These are phyloP conservation scores for Cetraspora pellucida DNA, from an alignment of 192 early-diverging fungal species.

Conservation along the genomic window DNA sequence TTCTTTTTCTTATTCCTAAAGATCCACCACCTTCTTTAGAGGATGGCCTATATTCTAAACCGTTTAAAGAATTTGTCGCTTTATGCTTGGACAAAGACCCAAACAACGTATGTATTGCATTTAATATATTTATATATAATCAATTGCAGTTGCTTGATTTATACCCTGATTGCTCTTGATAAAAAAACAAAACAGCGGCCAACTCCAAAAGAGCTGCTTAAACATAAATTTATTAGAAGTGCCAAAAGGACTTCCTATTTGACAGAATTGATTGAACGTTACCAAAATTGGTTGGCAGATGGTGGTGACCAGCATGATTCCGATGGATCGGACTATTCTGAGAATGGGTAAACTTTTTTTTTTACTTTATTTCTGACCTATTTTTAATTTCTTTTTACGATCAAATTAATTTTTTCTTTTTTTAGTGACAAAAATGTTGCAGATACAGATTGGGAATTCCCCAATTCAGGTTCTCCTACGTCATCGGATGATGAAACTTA, in stretches of 20 bases:
- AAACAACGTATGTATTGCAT: slow-evolving; percentile 50
- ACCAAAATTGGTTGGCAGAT: slow-evolving; percentile 76
- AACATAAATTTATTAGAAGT: slow-evolving; percentile 83
- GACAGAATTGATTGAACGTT: slow-evolving; percentile 80
- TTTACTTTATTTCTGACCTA: neutral
- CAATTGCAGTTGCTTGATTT: neutral
- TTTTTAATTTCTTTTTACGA: too few relatives aligned
- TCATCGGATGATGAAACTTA: slow-evolving; percentile 29
- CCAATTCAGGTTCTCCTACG: slow-evolving; percentile 35
- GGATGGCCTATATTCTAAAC: slow-evolving; percentile 70
- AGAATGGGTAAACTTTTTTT: slow-evolving; percentile 16
- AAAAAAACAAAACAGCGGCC: slow-evolving; percentile 62
- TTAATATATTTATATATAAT: neutral
- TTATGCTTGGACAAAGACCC: slow-evolving; percentile 89
- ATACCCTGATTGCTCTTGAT: too few relatives aligned
- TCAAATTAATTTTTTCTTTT: neutral
- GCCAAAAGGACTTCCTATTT: slow-evolving; percentile 85
- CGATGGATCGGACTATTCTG: slow-evolving; percentile 38
- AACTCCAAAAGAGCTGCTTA: slow-evolving; percentile 83
- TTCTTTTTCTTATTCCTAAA: slow-evolving; percentile 91
- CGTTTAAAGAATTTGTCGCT: slow-evolving; percentile 89
- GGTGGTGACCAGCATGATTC: slow-evolving; percentile 50
- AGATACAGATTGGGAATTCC: slow-evolving; percentile 59
- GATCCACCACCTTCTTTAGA: slow-evolving; percentile 83
- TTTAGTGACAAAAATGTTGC: slow-evolving; percentile 41